Conservation (phyloP, 106 monocot species). For the Apostasia ramifera region DNA sequence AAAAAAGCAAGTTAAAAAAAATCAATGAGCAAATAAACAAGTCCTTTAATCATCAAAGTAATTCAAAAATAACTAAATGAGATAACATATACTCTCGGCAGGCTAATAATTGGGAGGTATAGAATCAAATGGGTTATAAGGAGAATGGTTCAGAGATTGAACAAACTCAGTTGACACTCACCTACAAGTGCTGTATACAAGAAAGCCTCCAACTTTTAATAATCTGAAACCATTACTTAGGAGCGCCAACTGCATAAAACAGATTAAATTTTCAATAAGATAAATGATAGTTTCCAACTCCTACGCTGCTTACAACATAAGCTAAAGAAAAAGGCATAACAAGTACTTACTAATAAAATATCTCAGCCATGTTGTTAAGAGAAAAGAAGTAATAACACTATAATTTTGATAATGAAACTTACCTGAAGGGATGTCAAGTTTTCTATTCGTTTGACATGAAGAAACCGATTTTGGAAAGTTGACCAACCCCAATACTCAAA, state of each 20-base stretch:
- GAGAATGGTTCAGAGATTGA: too few relatives aligned
- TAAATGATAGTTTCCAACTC: background rate
- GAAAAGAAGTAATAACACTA: too few relatives aligned
- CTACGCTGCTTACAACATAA: background rate
- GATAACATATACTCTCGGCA: background rate
- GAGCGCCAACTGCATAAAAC: constrained; percentile 55
- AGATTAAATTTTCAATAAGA: constrained; percentile 1
- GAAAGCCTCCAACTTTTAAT: constrained; percentile 70
- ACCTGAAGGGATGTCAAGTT: constrained; percentile 73
- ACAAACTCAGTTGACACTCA: constrained; percentile 11
- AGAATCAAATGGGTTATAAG: background rate
- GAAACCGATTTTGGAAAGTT: constrained; percentile 73
- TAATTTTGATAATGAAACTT: background rate
- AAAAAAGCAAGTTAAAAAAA: constrained; percentile 11
- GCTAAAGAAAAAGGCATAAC: background rate
- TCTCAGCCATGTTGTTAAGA: too few relatives aligned
- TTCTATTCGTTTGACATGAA: constrained; percentile 74
- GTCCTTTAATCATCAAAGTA: too few relatives aligned
- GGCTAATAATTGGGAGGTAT: background rate
- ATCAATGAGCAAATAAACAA: background rate
- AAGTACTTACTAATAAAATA: background rate
- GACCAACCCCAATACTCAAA: constrained; percentile 96
- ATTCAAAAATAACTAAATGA: too few relatives aligned
- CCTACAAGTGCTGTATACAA: constrained; percentile 98
- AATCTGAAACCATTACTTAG: constrained; percentile 89